Base-by-base conservation (phyloP, 1,139 yeast genomes). In the Scheffersomyces parashehatae region DNA sequence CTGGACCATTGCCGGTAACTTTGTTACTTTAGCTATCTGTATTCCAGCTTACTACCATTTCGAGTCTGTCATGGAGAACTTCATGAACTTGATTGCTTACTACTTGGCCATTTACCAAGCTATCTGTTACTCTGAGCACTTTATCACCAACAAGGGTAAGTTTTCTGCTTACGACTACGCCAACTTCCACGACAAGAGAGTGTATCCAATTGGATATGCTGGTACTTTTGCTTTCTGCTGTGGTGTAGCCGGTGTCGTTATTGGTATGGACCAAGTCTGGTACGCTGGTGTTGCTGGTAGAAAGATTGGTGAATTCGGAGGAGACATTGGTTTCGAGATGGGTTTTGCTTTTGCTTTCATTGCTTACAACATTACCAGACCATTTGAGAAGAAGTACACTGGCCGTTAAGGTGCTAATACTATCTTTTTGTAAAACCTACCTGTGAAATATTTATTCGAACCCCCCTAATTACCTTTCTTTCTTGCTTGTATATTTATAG, bases 71-170 rank as follows among this genome's bases (percentile, higher is more conserved):
- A 86, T 90, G 85, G 77, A 79, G 48, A 83, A 86, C 68, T 89
- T 90, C 69, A 88, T 90, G 96, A 83, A 88, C 70, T 71, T 89
- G 64, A 88, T 90, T 63, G 93, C 88, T 50, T 90, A 90, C 77
- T 90, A 93, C 81, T 76, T 90, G 63, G 89, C 96, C 47, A 86
- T 89, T 59, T 90, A 90, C 70, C 82, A 81, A 59, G 81, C 88
- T 39, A 80, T 89, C 62, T 68, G 80, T 37, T 64, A 85, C 20
- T 77, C 88, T 34, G 96, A 89, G 66, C 97, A 90, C 67, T 82
- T 87, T 60, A 73, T 88, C 59, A 85, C 80, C 78, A 81, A 85
- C 63, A 76, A 70, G 52, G 85, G 85, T 43, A 76, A 79, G 56
- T 71, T 70, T 45, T 54, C 67, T 37, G 79, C 77, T 47, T 89